Conservation (phyloP, 2,329 filamentous ascomycete species). For the Trichoderma sp. region DNA sequence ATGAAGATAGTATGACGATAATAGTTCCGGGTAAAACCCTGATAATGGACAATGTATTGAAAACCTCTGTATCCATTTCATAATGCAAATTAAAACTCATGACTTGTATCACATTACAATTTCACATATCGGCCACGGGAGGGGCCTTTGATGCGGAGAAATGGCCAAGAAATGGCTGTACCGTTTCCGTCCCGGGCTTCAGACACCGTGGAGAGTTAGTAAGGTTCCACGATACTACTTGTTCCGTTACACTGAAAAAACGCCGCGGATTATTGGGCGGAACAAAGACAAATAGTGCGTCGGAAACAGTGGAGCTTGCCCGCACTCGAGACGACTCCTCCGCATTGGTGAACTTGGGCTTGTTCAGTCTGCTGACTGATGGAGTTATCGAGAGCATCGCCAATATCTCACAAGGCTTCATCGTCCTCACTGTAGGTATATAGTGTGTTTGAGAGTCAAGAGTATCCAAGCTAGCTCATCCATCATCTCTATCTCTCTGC, state of each 20-base stretch:
- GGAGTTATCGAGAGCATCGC: neutral
- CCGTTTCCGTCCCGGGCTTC: neutral
- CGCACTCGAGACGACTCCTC: neutral
- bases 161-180: neutral
- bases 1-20: neutral
- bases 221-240: neutral
- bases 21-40: neutral
- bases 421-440: neutral
- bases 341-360: neutral
- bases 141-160: neutral
- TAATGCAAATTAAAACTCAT: neutral
- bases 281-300: neutral
- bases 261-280: neutral
- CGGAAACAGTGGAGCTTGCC: conserved; percentile 18
- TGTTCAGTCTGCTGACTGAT: conserved; percentile 1
- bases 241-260: neutral
- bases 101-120: neutral
- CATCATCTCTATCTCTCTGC: neutral
- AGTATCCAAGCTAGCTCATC: neutral
- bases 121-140: neutral
- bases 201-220: neutral
- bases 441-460: neutral
- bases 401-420: neutral
- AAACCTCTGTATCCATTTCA: neutral
- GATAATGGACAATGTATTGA: neutral